Evolutionary conservation across 129 eudicot species (phyloP), one percentile per base, ranked within the genome.

Genomic region (Arctium lappa): DNA sequence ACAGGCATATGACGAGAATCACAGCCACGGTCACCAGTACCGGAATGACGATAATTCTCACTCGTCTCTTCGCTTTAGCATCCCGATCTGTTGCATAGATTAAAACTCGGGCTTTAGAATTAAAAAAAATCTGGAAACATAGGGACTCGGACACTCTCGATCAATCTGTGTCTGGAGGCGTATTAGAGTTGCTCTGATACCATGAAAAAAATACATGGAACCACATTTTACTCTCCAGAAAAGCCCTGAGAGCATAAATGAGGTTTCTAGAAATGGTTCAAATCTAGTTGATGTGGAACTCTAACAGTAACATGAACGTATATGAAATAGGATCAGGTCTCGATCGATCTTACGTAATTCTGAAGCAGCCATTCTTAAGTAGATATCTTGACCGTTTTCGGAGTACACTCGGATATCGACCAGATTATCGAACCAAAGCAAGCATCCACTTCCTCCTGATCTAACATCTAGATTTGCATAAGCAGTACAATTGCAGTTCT

Each of bases 351-450:
- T 86, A 85, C 95, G 74, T 78, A 80, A 70, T 31, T 87, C 82
- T 12, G 96, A 86, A 11, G 84, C 82, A 2, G 86, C 86, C 88
- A 91, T 80, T 39, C 91, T 38, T 50, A 88, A 39, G 62, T 79
- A 84, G 10, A 92, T 78, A 88, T 88, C 97, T 74, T 84, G 89
- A 32, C 91, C 93, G 9, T 77, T 80, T 37, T 16, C 88, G 30
- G 79, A 6, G 66, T 86, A 80, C 60, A 76, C 76, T 85, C 91
- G 82, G 10, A 86, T 88, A 83, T 92, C 97, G 22, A 89, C 56
- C 88, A 92, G 44, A 62, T 88, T 87, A 33, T 82, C 87, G 11
- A 76, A 79, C 97, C 97, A 92, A 40, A 77, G 84, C 71, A 85
- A 86, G 39, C 93, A 89, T 32, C 91, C 96, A 50, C 78, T 85